phyloP scores from a whole-genome alignment of 768 basidiomycete genomes.

The Collybia nuda region DNA sequence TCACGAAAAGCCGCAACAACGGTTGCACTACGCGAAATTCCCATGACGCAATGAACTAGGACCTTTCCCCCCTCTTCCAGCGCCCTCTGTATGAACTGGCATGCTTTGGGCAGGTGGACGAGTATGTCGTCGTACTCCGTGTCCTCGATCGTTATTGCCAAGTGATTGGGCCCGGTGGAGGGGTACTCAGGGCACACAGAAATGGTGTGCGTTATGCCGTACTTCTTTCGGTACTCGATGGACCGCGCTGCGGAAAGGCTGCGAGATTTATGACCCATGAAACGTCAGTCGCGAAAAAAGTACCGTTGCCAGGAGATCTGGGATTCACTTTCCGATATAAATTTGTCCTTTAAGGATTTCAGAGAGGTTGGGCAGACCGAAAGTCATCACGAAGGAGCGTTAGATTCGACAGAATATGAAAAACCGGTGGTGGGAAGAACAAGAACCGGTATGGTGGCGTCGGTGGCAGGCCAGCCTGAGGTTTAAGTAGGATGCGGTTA shows the following conservation, averaged over 20 bases:
- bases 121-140: conserved; percentile 55
- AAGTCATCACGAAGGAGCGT: not conserved
- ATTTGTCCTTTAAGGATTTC: conserved; percentile 37
- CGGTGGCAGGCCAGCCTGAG: too few relatives aligned
- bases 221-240: conserved; percentile 22
- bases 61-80: conserved; percentile 52
- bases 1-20: conserved; percentile 56
- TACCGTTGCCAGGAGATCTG: too few relatives aligned
- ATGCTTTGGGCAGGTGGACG: conserved; percentile 59
- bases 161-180: conserved; percentile 40
- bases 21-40: conserved; percentile 67
- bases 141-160: conserved; percentile 41
- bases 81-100: conserved; percentile 62
- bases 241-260: conserved; percentile 39
- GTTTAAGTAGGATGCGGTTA: too few relatives aligned
- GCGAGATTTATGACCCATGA: not conserved
- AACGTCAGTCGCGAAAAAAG: not conserved
- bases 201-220: conserved; percentile 52
- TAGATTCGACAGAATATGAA: too few relatives aligned
- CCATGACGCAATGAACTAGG: conserved; percentile 75
- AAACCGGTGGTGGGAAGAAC: too few relatives aligned
- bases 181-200: conserved; percentile 59
- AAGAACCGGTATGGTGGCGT: too few relatives aligned
- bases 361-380: conserved; percentile 23
- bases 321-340: conserved; percentile 43